Base-by-base conservation (phyloP, 1,284 basidiomycete genomes). In the Austroboletus niveus region DNA sequence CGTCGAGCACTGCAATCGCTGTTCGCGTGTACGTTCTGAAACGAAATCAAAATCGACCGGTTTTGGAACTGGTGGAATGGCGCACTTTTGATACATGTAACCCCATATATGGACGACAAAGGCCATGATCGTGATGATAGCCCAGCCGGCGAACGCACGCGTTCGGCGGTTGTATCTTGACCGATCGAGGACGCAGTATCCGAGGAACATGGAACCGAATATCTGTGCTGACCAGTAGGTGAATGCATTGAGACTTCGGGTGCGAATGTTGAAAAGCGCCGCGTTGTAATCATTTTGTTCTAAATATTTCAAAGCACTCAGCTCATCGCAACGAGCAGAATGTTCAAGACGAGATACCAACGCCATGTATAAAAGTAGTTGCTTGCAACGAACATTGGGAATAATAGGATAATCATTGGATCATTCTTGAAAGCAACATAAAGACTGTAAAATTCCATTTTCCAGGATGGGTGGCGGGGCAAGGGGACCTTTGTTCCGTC, bases 341-440 rank as follows among this genome's bases (percentile, higher is more conserved):
- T 3, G 7, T 35, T 7, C 22, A 10, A 29, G 12, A 27, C 34
- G 22, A 29, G 14, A 39, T 22, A 52, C 68, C 52, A 39, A 70
- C 68, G 65, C 65, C 65, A 66, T 1, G 65, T 70, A 44, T 89
- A 87, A 67, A 89, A 89, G 79, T 85, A 90, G 65, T 89, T 89
- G 42, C 83, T 84, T 5, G 84, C 80, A 53, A 89, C 77, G 69
- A 85, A 85, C 78, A 85, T 81, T 7, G 84, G 83, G 70, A 85
- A 84, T 24, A 85, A 69, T 10, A 85, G 63, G 17, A 85, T 45
- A 50, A 85, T 76, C 65, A 75, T 68, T 1, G 83, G 83, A 59
- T 85, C 83, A 11, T 74, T 80, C 56, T 61, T 71, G 45, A 85
- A 65, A 2, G 81, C 75, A 38, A 76, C 74, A 63, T 73, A 82